Conservation (phyloP, 177 flowering plant species). For the Vitis hybrid region DNA sequence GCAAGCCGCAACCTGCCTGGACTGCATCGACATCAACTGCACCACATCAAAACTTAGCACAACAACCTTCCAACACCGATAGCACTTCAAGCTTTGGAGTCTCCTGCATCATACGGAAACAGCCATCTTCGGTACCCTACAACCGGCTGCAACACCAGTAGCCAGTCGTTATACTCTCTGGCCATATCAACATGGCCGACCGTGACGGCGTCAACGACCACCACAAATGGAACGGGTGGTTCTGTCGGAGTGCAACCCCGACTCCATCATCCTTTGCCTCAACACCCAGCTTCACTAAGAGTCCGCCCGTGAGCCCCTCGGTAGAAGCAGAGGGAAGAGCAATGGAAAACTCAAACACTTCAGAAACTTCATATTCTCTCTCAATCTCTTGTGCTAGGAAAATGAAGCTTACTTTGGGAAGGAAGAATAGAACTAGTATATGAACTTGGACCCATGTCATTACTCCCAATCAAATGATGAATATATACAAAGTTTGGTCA, state of each 20-base stretch:
- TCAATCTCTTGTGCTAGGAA: conserved; percentile 57
- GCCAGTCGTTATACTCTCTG: accelerated
- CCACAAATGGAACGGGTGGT: too few species aligned
- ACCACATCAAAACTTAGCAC: too few species aligned
- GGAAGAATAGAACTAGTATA: conserved; percentile 2
- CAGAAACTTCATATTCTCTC: conserved; percentile 19
- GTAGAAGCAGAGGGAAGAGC: conserved; percentile 1
- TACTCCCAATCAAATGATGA: conserved; percentile 39
- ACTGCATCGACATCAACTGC: accelerated
- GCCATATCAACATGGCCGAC: too few species aligned
- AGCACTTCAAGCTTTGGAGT: too few species aligned
- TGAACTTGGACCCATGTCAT: conserved; percentile 2
- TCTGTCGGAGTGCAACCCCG: accelerated
- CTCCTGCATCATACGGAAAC: too few species aligned
- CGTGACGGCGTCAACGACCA: accelerated
- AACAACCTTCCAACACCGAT: too few species aligned
- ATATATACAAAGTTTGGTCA: conserved; percentile 43
- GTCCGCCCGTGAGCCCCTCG: neutral
- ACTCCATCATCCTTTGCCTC: too few species aligned
- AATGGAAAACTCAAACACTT: conserved; percentile 26
- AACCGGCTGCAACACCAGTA: accelerated
- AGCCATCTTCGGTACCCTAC: too few species aligned
- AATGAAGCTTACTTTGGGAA: conserved; percentile 32
- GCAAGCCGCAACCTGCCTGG: accelerated
- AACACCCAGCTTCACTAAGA: too few species aligned